These are phyloP conservation scores for Schizosaccharomyces lindneri DNA, from an alignment of 805 yeast species.

Conservation along the genomic window DNA sequence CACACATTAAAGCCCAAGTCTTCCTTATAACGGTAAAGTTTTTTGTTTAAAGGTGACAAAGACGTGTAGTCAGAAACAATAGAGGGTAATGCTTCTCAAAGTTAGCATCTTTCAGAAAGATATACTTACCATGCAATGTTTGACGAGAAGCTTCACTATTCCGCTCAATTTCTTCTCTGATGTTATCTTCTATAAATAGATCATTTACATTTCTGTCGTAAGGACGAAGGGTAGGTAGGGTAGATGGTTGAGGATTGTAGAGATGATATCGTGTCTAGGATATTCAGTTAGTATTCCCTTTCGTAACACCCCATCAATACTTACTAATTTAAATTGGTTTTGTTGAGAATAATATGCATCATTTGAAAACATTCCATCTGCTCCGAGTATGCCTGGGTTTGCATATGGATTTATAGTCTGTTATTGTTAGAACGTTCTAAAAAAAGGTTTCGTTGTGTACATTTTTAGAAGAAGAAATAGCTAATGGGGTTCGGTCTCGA, in stretches of 20 bases:
- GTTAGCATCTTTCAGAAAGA: background rate
- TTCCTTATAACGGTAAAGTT: slow-evolving; percentile 16
- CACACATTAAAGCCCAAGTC: slow-evolving; percentile 32
- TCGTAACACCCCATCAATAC: background rate
- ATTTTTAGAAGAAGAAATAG: background rate
- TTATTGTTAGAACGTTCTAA: background rate
- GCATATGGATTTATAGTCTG: slow-evolving; percentile 10
- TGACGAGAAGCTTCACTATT: slow-evolving; percentile 65
- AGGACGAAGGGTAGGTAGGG: slow-evolving; percentile 33
- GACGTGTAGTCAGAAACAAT: slow-evolving; percentile 65
- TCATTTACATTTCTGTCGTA: slow-evolving; percentile 47
- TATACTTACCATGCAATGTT: slow-evolving; percentile 17
- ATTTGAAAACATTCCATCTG: background rate
- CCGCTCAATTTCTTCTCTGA: slow-evolving; percentile 45
- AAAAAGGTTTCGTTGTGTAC: background rate
- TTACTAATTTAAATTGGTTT: background rate
- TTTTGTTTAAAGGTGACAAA: slow-evolving; percentile 52
- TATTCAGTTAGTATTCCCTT: too few relatives aligned
- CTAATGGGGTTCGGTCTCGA: background rate
- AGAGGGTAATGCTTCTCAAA: slow-evolving; percentile 33
- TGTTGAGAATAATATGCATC: background rate
- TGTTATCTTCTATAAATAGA: slow-evolving; percentile 45
- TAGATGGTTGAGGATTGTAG: slow-evolving; percentile 75
- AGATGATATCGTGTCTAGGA: slow-evolving; percentile 16
- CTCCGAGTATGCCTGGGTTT: slow-evolving; percentile 3